phyloP scores from a whole-genome alignment of 306 rosid genomes.

The Arachis hypogaea region DNA sequence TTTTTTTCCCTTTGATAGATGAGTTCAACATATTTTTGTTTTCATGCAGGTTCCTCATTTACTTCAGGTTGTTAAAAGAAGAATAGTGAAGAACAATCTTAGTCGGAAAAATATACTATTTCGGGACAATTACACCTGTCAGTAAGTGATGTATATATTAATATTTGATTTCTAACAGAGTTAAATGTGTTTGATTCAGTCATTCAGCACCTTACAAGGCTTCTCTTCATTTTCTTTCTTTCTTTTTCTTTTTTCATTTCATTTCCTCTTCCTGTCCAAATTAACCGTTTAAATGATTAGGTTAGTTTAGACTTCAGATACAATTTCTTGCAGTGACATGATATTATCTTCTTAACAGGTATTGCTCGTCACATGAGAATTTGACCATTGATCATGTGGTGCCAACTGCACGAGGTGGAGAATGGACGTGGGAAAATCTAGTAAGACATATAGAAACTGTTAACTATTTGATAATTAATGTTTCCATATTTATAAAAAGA shows the following conservation, averaged over 20 bases:
- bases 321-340: conserved; percentile 37
- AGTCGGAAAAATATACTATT: conserved; percentile 84
- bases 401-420: conserved; percentile 81
- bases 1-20: conserved; percentile 16
- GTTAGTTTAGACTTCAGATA: conserved; percentile 29
- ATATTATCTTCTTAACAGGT: conserved; percentile 58
- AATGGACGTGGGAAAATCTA: conserved; percentile 96
- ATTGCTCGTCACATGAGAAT: conserved; percentile 78
- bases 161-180: conserved; percentile 18
- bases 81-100: conserved; percentile 67
- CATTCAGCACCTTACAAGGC: background rate
- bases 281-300: conserved; percentile 23
- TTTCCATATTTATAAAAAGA: conserved; percentile 11
- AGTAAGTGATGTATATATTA: conserved; percentile 59
- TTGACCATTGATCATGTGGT: conserved; percentile 93
- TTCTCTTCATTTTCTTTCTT: too few species aligned
- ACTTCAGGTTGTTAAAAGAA: conserved; percentile 90
- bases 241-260: too few species aligned
- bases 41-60: conserved; percentile 83
- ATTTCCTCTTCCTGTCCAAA: background rate
- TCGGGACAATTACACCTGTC: conserved; percentile 87
- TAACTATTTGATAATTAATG: conserved; percentile 14
- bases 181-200: conserved; percentile 33
- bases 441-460: conserved; percentile 48
- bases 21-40: conserved; percentile 40